Base-by-base conservation (phyloP, 768 basidiomycete genomes). In the Pisolithus marmoratus region DNA sequence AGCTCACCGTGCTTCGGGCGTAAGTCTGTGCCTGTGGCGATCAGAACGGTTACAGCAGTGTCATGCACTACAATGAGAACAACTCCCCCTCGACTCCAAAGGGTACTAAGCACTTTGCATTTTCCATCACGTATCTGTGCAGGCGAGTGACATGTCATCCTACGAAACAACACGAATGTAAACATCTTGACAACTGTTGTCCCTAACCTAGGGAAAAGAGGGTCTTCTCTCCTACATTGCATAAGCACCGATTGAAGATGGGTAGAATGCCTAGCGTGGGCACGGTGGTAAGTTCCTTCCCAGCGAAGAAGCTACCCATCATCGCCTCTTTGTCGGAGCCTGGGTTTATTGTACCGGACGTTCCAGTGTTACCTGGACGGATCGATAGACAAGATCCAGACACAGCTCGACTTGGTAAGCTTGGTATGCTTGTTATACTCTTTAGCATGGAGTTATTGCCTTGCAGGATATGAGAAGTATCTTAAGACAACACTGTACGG, bases 231-330 rank as follows among this genome's bases (percentile, higher is more conserved):
- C 87, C 1, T 87, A 96, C 48, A 87, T 97, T 5, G 84, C 85
- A 99, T 66, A 96, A 97, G 66, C 96, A 99, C 63, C 95, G 98
- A 69, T 76, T 96, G 49, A 95, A 97, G 72, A 93, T 87, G n/a
- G 95, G 95, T 6, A 75, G 96, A 47, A 98, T 95, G 1, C 92
- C 90, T 22, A 92, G 88, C 54, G 91, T 98, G 40, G 96, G 96
- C 20, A 94, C 95, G 86, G 96, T 98, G 79, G 92, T 93, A 55
- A 53, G 76, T 53, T 17, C 49, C 22, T 11, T 6, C 29, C 23
- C 9, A 37, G n/a, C 2, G 20, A n/a, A 38, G 37, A 36, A n/a
- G 29, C 29, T 41, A 24, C 46, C 46, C 38, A 51, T 9, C 3
- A 2, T 9, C 23, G 41, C 8, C 6, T 23, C 53, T 11, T 20